Evolutionary conservation across 2,329 filamentous ascomycete genomes (phyloP).

Genomic region (Blastomyces emzantsi): DNA sequence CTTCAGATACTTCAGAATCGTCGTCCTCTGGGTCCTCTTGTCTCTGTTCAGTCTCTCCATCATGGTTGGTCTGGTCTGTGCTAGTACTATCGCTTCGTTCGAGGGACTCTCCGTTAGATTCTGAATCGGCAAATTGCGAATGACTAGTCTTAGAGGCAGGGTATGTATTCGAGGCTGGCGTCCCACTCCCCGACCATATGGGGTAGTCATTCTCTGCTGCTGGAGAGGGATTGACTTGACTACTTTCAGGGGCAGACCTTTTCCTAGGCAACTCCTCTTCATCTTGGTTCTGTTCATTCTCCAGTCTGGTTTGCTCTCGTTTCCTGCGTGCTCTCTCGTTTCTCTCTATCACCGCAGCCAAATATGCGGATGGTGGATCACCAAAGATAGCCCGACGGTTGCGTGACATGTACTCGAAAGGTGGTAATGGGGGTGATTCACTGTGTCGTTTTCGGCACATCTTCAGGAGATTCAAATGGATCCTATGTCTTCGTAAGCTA

Average conservation of each 20-base stretch:
- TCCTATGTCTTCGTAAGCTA: neutral
- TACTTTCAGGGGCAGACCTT: neutral
- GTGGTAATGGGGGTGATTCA: conserved; percentile 3
- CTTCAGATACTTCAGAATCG: neutral
- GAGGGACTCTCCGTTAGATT: conserved; percentile 1
- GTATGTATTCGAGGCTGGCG: neutral
- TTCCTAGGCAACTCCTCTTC: conserved; percentile 7
- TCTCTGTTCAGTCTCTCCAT: neutral
- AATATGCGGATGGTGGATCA: conserved; percentile 4
- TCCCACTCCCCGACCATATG: neutral
- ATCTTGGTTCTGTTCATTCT: neutral
- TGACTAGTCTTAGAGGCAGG: neutral
- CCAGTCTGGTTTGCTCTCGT: neutral
- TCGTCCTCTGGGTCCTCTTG: neutral
- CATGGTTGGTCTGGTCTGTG: neutral
- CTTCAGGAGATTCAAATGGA: neutral
- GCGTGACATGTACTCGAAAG: conserved; percentile 5
- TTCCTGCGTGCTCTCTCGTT: neutral
- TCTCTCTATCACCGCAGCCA: conserved; percentile 5
- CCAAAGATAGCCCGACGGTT: conserved; percentile 5
- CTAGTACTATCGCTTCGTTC: neutral
- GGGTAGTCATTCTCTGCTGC: neutral
- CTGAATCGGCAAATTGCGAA: conserved; percentile 6
- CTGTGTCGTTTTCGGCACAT: neutral
- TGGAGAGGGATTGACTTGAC: neutral